These are phyloP conservation scores for Neonectria faginata DNA, from an alignment of 2,329 filamentous ascomycete genomes.

Conservation along the genomic window DNA sequence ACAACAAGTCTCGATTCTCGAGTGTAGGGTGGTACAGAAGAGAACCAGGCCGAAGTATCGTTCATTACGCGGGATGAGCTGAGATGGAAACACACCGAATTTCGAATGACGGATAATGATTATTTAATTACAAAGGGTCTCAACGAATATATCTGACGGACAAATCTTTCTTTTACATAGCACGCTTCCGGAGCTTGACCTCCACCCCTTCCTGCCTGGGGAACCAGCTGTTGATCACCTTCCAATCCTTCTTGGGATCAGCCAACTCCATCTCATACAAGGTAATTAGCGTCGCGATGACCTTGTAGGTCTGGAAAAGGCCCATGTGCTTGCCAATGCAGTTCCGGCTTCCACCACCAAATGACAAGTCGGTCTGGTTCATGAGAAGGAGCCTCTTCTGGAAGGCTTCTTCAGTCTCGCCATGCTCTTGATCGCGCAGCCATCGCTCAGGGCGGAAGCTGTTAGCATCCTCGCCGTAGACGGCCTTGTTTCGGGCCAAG, in stretches of 20 bases:
- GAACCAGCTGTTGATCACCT: constrained; percentile 41
- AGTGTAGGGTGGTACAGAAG: not conserved
- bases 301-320: constrained; percentile 58
- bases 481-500: constrained; percentile 48
- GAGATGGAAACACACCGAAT: not conserved
- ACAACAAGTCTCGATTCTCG: not conserved
- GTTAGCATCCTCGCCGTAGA: constrained; percentile 58
- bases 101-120: not conserved
- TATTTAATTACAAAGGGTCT: not conserved
- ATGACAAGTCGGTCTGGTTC: constrained; percentile 53
- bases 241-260: constrained; percentile 38
- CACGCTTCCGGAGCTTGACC: not conserved
- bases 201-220: not conserved
- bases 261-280: constrained; percentile 51
- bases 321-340: constrained; percentile 58
- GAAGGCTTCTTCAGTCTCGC: constrained; percentile 33
- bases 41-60: not conserved
- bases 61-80: not conserved
- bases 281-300: constrained; percentile 57
- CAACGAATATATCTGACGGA: not conserved
- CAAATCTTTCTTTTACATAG: not conserved
- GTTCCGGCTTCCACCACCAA: constrained; percentile 56
- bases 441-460: constrained; percentile 57
- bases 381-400: constrained; percentile 48
- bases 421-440: constrained; percentile 38